phyloP scores from a whole-genome alignment of 2,329 filamentous ascomycete genomes.

The Nemania sp. region DNA sequence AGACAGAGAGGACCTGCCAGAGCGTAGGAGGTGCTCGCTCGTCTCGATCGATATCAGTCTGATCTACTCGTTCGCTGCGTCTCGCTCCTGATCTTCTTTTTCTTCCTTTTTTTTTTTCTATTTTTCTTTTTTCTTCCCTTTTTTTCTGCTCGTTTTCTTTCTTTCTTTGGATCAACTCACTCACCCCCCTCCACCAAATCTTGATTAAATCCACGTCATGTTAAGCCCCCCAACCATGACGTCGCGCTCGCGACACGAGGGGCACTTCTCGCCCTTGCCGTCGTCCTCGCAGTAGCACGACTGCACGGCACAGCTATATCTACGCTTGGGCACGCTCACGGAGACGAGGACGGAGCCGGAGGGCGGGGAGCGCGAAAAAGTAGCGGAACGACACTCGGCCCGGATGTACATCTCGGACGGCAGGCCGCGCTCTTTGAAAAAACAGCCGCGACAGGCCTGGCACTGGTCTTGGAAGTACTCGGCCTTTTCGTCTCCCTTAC shows the following conservation, averaged over 20 bases:
- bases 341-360: slow-evolving; percentile 13
- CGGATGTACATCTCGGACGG: slow-evolving; percentile 18
- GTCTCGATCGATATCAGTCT: no score
- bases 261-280: neutral
- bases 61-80: no score
- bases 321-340: slow-evolving; percentile 18
- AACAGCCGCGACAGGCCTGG: slow-evolving; percentile 2
- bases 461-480: neutral
- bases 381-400: slow-evolving; percentile 11
- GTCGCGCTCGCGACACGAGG: slow-evolving; percentile 16
- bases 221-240: neutral
- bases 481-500: neutral
- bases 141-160: no score
- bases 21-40: no score
- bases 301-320: slow-evolving; percentile 30
- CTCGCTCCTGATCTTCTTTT: no score
- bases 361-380: neutral
- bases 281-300: slow-evolving; percentile 26
- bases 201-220: slow-evolving; percentile 10
- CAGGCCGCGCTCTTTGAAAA: slow-evolving; percentile 27
- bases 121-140: no score
- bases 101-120: no score
- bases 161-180: neutral
- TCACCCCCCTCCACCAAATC: no score
- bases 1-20: no score